These are phyloP conservation scores for Zoysia pacifica DNA, from an alignment of 176 grass and related monocot species.

Conservation along the genomic window DNA sequence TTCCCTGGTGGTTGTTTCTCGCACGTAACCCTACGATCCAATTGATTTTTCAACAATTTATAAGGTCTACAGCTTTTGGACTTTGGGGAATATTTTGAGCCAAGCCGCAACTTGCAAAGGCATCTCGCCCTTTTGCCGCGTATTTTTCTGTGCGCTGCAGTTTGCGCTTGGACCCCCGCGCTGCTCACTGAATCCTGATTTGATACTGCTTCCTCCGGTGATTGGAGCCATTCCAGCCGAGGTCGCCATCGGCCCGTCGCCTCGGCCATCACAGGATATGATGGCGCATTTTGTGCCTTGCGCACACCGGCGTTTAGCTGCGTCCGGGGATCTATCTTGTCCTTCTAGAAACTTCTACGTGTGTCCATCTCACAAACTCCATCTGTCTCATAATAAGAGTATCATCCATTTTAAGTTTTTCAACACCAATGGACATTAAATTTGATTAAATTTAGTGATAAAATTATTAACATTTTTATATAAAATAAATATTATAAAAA, in stretches of 20 bases:
- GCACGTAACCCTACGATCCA: slow-evolving; percentile 17
- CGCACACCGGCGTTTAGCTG: slow-evolving; percentile 14
- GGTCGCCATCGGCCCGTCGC: not conserved
- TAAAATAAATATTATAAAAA: too few relatives aligned
- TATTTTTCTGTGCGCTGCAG: not conserved
- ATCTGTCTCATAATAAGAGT: too few relatives aligned
- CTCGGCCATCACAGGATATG: not conserved
- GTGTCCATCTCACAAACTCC: too few relatives aligned
- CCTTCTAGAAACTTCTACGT: too few relatives aligned
- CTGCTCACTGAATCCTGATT: not conserved
- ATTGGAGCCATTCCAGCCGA: not conserved
- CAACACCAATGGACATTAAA: too few relatives aligned
- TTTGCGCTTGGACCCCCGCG: not conserved
- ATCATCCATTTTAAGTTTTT: too few relatives aligned
- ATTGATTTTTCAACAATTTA: slow-evolving; percentile 15
- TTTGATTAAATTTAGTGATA: too few relatives aligned
- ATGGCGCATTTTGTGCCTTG: not conserved
- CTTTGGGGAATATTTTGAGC: slow-evolving; percentile 30
- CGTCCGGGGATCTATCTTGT: slow-evolving; percentile 7
- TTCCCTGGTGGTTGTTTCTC: slow-evolving; percentile 20
- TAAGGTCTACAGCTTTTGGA: not conserved
- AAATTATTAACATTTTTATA: too few relatives aligned
- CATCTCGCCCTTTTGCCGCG: slow-evolving; percentile 14
- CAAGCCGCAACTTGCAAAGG: slow-evolving; percentile 13
- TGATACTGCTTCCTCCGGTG: not conserved